Conservation (phyloP, 352 stramenopile genomes). For the Pythium phragmitis region DNA sequence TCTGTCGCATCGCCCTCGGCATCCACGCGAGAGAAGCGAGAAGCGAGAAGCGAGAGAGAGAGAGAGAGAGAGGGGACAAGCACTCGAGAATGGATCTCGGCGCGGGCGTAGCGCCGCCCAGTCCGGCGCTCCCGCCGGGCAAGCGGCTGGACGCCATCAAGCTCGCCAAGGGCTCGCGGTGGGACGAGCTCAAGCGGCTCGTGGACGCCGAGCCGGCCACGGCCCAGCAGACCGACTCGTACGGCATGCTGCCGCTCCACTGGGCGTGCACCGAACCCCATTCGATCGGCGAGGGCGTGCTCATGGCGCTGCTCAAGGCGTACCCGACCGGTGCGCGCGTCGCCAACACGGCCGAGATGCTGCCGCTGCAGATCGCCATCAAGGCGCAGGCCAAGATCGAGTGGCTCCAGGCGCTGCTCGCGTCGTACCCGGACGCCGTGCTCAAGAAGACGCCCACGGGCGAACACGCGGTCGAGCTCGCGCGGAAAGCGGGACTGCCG, state of each 20-base stretch:
- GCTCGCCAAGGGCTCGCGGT: slow-evolving; percentile 78
- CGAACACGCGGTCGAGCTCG: slow-evolving; percentile 77
- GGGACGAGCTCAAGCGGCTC: slow-evolving; percentile 72
- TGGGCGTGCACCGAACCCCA: slow-evolving; percentile 86
- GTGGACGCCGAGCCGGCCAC: slow-evolving; percentile 66
- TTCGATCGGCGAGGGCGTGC: slow-evolving; percentile 66
- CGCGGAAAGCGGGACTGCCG: slow-evolving; percentile 54
- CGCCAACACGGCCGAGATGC: slow-evolving; percentile 80
- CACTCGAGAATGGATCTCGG: slow-evolving; percentile 9
- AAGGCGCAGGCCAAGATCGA: slow-evolving; percentile 86
- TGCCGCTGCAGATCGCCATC: slow-evolving; percentile 87
- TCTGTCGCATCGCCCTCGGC: not conserved
- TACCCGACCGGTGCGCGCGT: slow-evolving; percentile 62
- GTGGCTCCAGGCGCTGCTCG: slow-evolving; percentile 82
- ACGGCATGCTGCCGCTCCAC: slow-evolving; percentile 87
- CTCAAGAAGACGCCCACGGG: slow-evolving; percentile 70
- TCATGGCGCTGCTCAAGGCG: slow-evolving; percentile 79
- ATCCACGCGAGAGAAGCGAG: not conserved
- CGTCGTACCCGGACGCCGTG: slow-evolving; percentile 79
- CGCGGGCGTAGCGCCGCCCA: not conserved
- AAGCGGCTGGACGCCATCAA: slow-evolving; percentile 84
- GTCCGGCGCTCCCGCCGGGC: slow-evolving; percentile 8
- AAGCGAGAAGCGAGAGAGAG: not conserved
- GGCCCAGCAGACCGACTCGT: slow-evolving; percentile 80
- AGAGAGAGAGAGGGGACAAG: too few relatives aligned